phyloP scores from a whole-genome alignment of 257 asterid species.

The Paraleonurus japonicus region DNA sequence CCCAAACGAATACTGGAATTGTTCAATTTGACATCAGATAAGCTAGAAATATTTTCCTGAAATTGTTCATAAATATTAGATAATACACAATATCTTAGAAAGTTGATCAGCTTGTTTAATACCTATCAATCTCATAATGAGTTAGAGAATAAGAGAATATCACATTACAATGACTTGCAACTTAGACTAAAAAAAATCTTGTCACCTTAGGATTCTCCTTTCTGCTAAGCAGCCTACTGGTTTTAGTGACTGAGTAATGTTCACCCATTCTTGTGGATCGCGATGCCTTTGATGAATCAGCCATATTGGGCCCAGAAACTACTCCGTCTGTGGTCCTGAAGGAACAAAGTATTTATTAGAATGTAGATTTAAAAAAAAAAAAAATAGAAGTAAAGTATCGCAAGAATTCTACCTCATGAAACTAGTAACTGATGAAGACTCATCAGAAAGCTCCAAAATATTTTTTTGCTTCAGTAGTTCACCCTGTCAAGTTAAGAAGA shows the following conservation, averaged over 20 bases:
- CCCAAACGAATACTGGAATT: constrained; percentile 33
- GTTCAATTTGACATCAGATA: constrained; percentile 29
- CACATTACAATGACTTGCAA: not conserved
- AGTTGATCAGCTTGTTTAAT: not conserved
- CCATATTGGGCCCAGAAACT: constrained; percentile 42
- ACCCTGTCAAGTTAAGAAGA: constrained; percentile 46
- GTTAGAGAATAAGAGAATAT: not conserved
- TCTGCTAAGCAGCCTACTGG: constrained; percentile 50
- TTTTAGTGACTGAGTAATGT: constrained; percentile 64
- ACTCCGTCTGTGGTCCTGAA: constrained; percentile 51
- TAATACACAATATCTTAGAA: not conserved
- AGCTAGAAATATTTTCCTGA: constrained; percentile 50
- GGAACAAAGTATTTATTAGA: constrained; percentile 18
- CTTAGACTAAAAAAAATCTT: constrained; percentile 12
- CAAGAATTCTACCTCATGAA: constrained; percentile 41
- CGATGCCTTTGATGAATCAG: constrained; percentile 48
- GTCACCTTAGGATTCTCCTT: constrained; percentile 61
- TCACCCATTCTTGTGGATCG: constrained; percentile 66
- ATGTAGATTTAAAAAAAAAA: not conserved
- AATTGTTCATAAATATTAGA: constrained; percentile 22
- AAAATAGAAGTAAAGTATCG: not conserved
- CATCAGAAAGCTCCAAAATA: constrained; percentile 42
- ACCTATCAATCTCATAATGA: not conserved
- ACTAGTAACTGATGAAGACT: constrained; percentile 40
- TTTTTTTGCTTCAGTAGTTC: constrained; percentile 70